A percentile compares a stretch with the other conserved stretches of the same genome.
phyloP scores from a whole-genome alignment of 1,284 basidiomycete genomes.

The Cryptococcus jaspeensis region DNA sequence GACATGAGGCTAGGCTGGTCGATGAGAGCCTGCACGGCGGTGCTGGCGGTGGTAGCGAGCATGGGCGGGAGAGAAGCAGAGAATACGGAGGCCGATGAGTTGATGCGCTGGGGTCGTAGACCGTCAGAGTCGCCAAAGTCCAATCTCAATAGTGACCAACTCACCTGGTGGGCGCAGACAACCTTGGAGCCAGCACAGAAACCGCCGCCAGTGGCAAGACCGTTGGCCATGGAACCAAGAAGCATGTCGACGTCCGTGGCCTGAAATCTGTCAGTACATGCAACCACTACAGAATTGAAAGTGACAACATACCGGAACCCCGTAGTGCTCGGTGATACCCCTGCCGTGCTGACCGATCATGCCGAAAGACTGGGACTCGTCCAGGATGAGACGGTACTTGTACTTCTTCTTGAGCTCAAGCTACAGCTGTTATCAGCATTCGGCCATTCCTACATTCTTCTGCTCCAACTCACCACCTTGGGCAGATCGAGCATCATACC shows the following conservation, averaged over 20 bases:
- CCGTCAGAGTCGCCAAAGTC: conserved; percentile 6
- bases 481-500: conserved; percentile 89
- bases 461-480: conserved; percentile 67
- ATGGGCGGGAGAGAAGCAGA: conserved; percentile 92
- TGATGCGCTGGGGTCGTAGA: conserved; percentile 70
- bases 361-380: conserved; percentile 92
- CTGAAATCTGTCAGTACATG: conserved; percentile 27
- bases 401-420: conserved; percentile 91
- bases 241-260: conserved; percentile 58
- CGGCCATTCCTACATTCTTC: neutral
- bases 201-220: conserved; percentile 81
- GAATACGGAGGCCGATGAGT: conserved; percentile 92
- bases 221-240: conserved; percentile 78
- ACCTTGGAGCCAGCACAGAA: conserved; percentile 89
- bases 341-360: conserved; percentile 89
- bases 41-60: conserved; percentile 80
- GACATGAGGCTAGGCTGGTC: conserved; percentile 71
- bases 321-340: conserved; percentile 90
- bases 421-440: conserved; percentile 51
- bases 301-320: conserved; percentile 69
- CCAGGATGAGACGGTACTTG: conserved; percentile 93
- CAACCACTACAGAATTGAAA: neutral
- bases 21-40: conserved; percentile 75
- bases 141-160: conserved; percentile 2
- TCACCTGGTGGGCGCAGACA: conserved; percentile 83